Base-by-base conservation (phyloP, 1,139 yeast species). In the Arxiozyma heterogenica region DNA sequence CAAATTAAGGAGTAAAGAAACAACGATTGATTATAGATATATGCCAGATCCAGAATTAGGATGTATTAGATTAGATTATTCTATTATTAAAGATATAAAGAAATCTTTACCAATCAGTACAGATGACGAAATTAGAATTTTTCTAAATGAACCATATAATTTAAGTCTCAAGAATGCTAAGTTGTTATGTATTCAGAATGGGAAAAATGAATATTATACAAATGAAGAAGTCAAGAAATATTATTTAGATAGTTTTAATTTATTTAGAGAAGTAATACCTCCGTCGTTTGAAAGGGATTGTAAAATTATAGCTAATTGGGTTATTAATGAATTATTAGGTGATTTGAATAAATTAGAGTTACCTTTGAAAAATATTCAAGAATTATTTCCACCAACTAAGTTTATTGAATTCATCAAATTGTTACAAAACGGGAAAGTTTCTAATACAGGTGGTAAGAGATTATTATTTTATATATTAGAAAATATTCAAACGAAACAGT, bases 11-110 rank as follows among this genome's bases (percentile, higher is more conserved):
- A 75, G 80, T 3, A 93, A 94, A 64, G 98, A 91, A 67, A 81
- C 81, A 51, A 80, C 89, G 0, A 79, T 87, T 7, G 98, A 93
- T 68, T 93, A 93, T 68, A 75, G 98, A 63, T 93, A 90, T 66
- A 85, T 93, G 77, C 97, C 98, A 0, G 98, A 93, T 65, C 87
- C 95, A 1, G 98, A 94, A 66, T 72, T 93, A 25, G 90, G 94
- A 0, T 71, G 73, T 0, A 71, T 91, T 4, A 25, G 55, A 1
- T 68, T 93, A 12, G 73, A 79, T 47, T 58, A 68, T 0, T 75
- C 75, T 6, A 66, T 81, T 1, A 60, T 77, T 0, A 66, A 69
- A 0, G 62, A 70, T 1, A 70, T 89, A 0, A 60, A 62, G 20
- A 54, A 64, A 0, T 55, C 59, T 0, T 66, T 90, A 53, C 93